Conservation (phyloP, 345 rosid genomes). For the Jatropha curcas region DNA sequence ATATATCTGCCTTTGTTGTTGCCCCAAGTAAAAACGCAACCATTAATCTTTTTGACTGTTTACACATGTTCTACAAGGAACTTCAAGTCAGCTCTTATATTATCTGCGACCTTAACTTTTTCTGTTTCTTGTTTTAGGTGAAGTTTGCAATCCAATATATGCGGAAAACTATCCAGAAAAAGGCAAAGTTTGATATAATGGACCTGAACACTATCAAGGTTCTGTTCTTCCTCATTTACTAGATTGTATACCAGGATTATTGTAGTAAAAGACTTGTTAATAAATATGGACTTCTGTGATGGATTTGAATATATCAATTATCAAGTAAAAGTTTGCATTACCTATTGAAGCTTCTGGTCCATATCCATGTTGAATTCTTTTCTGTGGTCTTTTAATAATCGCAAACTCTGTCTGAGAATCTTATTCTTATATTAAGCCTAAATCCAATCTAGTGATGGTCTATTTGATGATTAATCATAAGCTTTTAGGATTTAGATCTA, state of each 20-base stretch:
- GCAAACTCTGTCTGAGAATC: not conserved
- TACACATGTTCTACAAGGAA: not conserved
- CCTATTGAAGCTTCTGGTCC: not conserved
- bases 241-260: constrained; percentile 6
- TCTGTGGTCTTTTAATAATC: not conserved
- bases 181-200: constrained; percentile 81
- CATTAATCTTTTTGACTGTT: not conserved
- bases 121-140: constrained; percentile 50
- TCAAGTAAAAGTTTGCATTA: not conserved
- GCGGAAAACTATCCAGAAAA: constrained; percentile 73
- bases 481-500: not conserved
- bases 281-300: not conserved
- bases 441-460: not conserved
- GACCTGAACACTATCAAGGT: constrained; percentile 87
- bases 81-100: constrained; percentile 9
- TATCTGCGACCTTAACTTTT: not conserved
- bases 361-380: not conserved
- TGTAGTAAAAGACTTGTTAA: not conserved
- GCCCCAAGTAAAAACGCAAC: not conserved
- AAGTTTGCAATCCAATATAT: constrained; percentile 89
- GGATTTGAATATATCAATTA: not conserved
- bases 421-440: not conserved
- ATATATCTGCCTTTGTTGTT: not conserved
- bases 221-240: constrained; percentile 9
- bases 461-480: not conserved